Conservation (phyloP, 495 filamentous ascomycete species). For the Diplogelasinospora grovesii region DNA sequence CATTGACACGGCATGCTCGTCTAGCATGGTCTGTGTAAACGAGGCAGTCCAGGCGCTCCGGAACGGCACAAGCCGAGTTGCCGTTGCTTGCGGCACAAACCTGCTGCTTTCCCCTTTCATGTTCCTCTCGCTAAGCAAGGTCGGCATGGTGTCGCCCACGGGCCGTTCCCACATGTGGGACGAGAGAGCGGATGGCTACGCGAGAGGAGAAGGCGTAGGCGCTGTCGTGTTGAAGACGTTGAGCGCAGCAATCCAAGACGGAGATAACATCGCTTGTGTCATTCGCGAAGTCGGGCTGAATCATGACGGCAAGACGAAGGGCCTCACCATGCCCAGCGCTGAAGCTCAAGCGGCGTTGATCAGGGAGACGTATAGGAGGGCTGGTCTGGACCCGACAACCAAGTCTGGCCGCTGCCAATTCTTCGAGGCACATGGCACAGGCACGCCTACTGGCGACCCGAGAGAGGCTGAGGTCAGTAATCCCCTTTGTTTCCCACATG, state of each 20-base stretch:
- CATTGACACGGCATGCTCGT: slow-evolving; percentile 51
- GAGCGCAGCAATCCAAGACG: slow-evolving; percentile 38
- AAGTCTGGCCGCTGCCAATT: slow-evolving; percentile 26
- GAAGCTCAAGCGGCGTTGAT: slow-evolving; percentile 47
- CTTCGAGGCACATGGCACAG: slow-evolving; percentile 37
- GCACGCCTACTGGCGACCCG: slow-evolving; percentile 12
- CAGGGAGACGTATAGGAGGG: slow-evolving; percentile 34
- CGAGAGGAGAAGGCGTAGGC: slow-evolving; percentile 51
- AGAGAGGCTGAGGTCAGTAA: slow-evolving; percentile 34
- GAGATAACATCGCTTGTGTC: slow-evolving; percentile 52
- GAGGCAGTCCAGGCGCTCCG: slow-evolving; percentile 44
- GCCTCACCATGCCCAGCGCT: slow-evolving; percentile 45
- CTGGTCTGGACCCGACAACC: slow-evolving; percentile 31
- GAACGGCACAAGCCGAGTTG: slow-evolving; percentile 25
- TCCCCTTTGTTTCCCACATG: slow-evolving; percentile 27
- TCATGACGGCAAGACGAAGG: slow-evolving; percentile 43
- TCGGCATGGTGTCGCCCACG: slow-evolving; percentile 31
- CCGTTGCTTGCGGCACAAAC: slow-evolving; percentile 46
- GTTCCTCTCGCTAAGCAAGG: slow-evolving; percentile 46
- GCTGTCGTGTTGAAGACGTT: slow-evolving; percentile 50
- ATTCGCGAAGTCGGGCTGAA: slow-evolving; percentile 50
- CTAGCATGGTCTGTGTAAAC: slow-evolving; percentile 47
- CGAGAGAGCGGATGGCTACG: slow-evolving; percentile 53
- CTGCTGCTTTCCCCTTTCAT: slow-evolving; percentile 34
- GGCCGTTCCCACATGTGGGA: slow-evolving; percentile 52